Evolutionary conservation across 768 basidiomycete genomes (phyloP).

Genomic region (Trametes sanguinea): DNA sequence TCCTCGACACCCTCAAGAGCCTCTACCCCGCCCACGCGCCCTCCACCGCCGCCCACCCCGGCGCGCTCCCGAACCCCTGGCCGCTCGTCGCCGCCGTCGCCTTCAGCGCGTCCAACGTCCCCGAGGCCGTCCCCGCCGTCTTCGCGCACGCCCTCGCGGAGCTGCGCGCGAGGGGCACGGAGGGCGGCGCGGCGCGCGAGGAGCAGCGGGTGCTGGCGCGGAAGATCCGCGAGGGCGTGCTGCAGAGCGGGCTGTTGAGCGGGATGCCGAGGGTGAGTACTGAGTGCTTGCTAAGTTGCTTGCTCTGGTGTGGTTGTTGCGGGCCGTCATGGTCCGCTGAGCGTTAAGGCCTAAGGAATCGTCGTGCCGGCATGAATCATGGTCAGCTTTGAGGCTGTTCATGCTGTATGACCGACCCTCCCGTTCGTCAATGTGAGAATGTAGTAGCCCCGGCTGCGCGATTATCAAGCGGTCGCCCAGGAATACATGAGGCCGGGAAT

Average conservation of each 20-base stretch:
- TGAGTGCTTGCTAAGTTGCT: not conserved
- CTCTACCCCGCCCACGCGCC: slow-evolving; percentile 42
- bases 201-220: slow-evolving; percentile 48
- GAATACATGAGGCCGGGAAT: no score
- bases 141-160: slow-evolving; percentile 53
- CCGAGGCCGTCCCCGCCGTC: slow-evolving; percentile 58
- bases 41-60: slow-evolving; percentile 22
- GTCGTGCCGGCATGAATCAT: no score
- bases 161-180: slow-evolving; percentile 25
- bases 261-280: slow-evolving; percentile 58
- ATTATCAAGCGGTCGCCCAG: no score
- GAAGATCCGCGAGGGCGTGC: slow-evolving; percentile 60
- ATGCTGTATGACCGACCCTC: no score
- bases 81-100: slow-evolving; percentile 57
- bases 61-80: slow-evolving; percentile 51
- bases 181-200: slow-evolving; percentile 25
- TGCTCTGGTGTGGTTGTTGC: not conserved
- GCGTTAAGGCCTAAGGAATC: no score
- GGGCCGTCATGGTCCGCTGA: no score
- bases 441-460: no score
- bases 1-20: slow-evolving; percentile 47
- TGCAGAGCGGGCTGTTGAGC: slow-evolving; percentile 59
- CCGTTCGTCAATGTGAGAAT: no score
- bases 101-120: slow-evolving; percentile 58
- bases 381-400: no score